Evolutionary conservation across 176 grass and related monocot species (phyloP).

Genomic region (Oryza brachyantha): DNA sequence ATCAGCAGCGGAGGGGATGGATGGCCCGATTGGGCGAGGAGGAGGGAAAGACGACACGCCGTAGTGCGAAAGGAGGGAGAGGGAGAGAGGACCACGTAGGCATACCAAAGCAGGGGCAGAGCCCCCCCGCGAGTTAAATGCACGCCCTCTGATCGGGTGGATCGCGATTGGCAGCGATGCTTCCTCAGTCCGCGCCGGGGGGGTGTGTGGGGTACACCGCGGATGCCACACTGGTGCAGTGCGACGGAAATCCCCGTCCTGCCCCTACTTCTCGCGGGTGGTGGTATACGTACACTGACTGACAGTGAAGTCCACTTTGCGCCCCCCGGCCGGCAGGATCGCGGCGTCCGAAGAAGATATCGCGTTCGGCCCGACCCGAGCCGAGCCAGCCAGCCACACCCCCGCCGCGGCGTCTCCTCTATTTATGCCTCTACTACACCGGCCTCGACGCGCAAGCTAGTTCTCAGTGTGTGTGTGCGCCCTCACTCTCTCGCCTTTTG

Average conservation of each 20-base stretch:
- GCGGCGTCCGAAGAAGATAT: constrained; percentile 31
- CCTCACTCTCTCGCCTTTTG: constrained; percentile 21
- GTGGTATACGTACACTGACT: constrained; percentile 25
- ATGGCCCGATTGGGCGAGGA: too few species aligned
- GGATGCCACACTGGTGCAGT: too few species aligned
- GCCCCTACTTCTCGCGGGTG: neutral
- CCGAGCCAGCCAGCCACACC: neutral
- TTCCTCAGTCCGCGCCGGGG: neutral
- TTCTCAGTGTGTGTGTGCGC: constrained; percentile 11
- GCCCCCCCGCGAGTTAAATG: constrained; percentile 44
- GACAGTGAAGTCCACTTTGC: neutral
- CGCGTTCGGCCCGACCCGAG: neutral
- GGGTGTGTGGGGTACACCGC: neutral
- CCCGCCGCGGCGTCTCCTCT: neutral
- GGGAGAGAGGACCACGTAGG: neutral
- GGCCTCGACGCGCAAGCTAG: constrained; percentile 16
- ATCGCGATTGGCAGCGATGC: constrained; percentile 42
- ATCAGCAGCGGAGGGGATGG: neutral
- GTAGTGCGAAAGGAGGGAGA: neutral
- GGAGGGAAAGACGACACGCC: too few species aligned
- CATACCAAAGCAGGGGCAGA: neutral
- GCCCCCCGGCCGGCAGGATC: neutral
- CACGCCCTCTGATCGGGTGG: constrained; percentile 40
- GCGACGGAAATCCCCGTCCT: constrained; percentile 11
- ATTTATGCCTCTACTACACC: constrained; percentile 53